These are phyloP conservation scores for Irpex rosettiformis DNA, from an alignment of 1,284 basidiomycete genomes.

Conservation along the genomic window DNA sequence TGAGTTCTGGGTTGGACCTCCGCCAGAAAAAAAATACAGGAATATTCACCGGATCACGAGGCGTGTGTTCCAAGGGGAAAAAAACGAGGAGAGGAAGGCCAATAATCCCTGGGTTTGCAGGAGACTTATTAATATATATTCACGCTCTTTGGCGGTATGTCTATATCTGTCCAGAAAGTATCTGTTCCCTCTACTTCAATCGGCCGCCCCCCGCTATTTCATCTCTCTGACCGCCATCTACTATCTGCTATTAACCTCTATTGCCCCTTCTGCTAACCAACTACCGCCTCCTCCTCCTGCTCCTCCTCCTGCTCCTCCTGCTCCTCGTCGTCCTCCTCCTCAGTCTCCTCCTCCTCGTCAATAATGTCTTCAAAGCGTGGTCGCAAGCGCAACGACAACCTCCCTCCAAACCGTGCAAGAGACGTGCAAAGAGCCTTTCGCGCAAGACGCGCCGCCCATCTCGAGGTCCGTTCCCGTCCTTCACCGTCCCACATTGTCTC, in stretches of 20 bases:
- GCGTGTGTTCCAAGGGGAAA: neutral
- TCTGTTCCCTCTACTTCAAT: slow-evolving; percentile 11
- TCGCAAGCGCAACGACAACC: slow-evolving; percentile 87
- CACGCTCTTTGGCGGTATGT: slow-evolving; percentile 16
- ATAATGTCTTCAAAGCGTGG: slow-evolving; percentile 83
- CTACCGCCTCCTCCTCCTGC: slow-evolving; percentile 16
- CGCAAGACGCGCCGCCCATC: slow-evolving; percentile 84
- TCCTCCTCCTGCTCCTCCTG: slow-evolving; percentile 12
- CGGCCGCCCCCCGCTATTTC: slow-evolving; percentile 23
- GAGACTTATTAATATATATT: slow-evolving; percentile 14
- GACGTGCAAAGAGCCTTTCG: slow-evolving; percentile 93
- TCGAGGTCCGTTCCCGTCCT: slow-evolving; percentile 55
- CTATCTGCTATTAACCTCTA: slow-evolving; percentile 4
- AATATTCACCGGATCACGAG: neutral
- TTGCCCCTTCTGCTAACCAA: slow-evolving; percentile 2
- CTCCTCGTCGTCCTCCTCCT: slow-evolving; percentile 11
- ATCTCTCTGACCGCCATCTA: slow-evolving; percentile 13
- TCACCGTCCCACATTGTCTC: slow-evolving; percentile 12
- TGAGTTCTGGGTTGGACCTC: neutral
- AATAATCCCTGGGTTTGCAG: slow-evolving; percentile 14
- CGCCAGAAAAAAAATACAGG: no score
- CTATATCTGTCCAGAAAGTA: slow-evolving; percentile 22
- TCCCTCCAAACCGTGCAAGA: slow-evolving; percentile 87
- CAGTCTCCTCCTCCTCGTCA: slow-evolving; percentile 18
- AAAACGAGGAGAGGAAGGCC: slow-evolving; percentile 2